Base-by-base conservation (phyloP, 495 filamentous ascomycete genomes). In the Xanthoparmelia taractica region DNA sequence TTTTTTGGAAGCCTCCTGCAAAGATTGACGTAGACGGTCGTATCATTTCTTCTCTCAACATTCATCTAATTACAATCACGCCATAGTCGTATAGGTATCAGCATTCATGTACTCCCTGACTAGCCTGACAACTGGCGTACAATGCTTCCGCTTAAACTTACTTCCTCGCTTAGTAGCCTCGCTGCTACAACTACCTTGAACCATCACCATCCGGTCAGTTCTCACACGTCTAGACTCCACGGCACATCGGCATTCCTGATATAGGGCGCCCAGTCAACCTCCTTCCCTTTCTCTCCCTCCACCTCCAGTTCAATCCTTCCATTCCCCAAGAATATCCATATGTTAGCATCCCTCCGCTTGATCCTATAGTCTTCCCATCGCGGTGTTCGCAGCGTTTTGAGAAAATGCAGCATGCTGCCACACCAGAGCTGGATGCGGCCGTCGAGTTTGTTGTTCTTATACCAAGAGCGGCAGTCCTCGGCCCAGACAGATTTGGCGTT, bases 401-500 rank as follows among this genome's bases (percentile, higher is more conserved):
- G n/a, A 20, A 25, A 25, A 47, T 47, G 43, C 43, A 47, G 8
- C 43, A 47, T 47, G n/a, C 20, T 23, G n/a, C 43, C 43, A 7
- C 43, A 47, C 43, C 43, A 47, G 1, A 47, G 43, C n/a, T 47
- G 20, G n/a, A 47, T 47, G 43, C 43, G 43, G 3, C 43, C n/a
- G n/a, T 47, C 8, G 43, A n/a, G 43, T 47, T 47, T 47, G 43
- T 47, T 47, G n/a, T 47, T n/a, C 23, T 47, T 47, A 6, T 47
- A 47, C 43, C n/a, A 23, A n/a, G 43, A 47, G 43, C 43, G 43
- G 43, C 43, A 47, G 43, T 47, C 43, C 43, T 47, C 20, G 20
- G 43, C n/a, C 43, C 43, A 47, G 43, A 47, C 43, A n/a, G 41
- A 47, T 47, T 47, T 47, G n/a, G 20, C 43, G n/a, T 47, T 25